A percentile compares a stretch with the other conserved stretches of the same genome.
phyloP scores from a whole-genome alignment of 768 basidiomycete genomes.

The Lactarius psammicola region DNA sequence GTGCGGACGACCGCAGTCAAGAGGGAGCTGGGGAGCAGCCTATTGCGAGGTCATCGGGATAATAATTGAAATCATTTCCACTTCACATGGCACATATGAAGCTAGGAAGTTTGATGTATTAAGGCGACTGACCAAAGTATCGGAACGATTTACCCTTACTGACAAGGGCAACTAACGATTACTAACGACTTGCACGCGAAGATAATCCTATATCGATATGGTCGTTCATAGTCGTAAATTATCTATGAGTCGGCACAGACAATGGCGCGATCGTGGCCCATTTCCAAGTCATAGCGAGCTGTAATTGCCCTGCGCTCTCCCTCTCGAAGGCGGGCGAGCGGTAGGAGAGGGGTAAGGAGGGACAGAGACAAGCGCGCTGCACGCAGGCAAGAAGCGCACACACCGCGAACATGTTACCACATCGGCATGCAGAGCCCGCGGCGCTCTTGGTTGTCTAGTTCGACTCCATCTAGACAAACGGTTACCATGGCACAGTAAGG shows the following conservation, averaged over 20 bases:
- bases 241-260: background rate
- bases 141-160: background rate
- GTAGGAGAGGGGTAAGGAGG: conserved; percentile 8
- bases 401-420: background rate
- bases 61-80: conserved; percentile 5
- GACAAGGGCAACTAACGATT: no score
- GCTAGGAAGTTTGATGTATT: background rate
- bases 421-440: conserved; percentile 14
- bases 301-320: conserved; percentile 6
- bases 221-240: background rate
- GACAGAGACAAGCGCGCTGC: conserved; percentile 1
- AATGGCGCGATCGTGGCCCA: background rate
- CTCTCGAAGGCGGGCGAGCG: conserved; percentile 9
- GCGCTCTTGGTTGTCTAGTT: background rate
- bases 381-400: no score
- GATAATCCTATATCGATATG: conserved; percentile 12
- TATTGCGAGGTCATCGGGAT: conserved; percentile 12
- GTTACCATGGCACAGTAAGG: background rate
- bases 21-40: conserved; percentile 21
- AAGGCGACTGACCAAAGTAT: background rate
- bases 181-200: no score
- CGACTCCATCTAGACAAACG: conserved; percentile 12
- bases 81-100: conserved; percentile 15
- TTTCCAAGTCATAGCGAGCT: conserved; percentile 8
- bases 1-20: conserved; percentile 4